Conservation (phyloP, 2,329 filamentous ascomycete genomes). For the Pleomassaria siparia region DNA sequence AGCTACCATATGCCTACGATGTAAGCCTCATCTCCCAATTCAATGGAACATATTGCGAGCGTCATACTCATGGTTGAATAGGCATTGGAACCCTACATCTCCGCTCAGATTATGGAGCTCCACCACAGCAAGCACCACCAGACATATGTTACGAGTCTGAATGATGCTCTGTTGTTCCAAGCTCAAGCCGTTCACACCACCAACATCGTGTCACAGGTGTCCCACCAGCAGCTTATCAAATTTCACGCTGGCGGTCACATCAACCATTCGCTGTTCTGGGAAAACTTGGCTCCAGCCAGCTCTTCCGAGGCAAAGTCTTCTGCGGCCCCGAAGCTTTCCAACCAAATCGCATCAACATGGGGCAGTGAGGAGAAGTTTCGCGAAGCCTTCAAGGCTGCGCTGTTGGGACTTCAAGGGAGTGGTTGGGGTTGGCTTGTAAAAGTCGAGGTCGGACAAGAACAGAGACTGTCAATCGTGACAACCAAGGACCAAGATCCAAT, state of each 20-base stretch:
- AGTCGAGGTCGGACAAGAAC: constrained; percentile 56
- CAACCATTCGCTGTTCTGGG: constrained; percentile 93
- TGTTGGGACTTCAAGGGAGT: constrained; percentile 76
- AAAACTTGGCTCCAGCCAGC: constrained; percentile 68
- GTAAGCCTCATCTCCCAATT: constrained; percentile 48
- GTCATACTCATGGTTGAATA: constrained; percentile 31
- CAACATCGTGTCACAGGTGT: constrained; percentile 65
- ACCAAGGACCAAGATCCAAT: constrained; percentile 88
- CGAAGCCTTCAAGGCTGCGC: constrained; percentile 63
- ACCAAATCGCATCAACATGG: constrained; percentile 66
- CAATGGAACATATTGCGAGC: background rate
- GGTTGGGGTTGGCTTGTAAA: constrained; percentile 88
- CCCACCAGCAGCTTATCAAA: constrained; percentile 70
- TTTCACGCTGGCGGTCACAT: constrained; percentile 93
- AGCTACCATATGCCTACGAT: constrained; percentile 70
- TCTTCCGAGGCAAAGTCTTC: constrained; percentile 60
- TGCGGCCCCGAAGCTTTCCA: constrained; percentile 58
- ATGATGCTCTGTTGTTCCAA: constrained; percentile 65
- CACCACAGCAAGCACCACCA: constrained; percentile 81
- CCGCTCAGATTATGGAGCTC: constrained; percentile 76
- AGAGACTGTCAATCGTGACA: constrained; percentile 66
- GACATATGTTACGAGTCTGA: constrained; percentile 75
- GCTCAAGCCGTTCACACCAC: constrained; percentile 56
- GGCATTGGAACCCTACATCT: constrained; percentile 74
- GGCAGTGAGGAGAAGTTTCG: constrained; percentile 69